phyloP scores from a whole-genome alignment of 225 moss, liverwort and hornwort species.

The Pleurozium schreberi region DNA sequence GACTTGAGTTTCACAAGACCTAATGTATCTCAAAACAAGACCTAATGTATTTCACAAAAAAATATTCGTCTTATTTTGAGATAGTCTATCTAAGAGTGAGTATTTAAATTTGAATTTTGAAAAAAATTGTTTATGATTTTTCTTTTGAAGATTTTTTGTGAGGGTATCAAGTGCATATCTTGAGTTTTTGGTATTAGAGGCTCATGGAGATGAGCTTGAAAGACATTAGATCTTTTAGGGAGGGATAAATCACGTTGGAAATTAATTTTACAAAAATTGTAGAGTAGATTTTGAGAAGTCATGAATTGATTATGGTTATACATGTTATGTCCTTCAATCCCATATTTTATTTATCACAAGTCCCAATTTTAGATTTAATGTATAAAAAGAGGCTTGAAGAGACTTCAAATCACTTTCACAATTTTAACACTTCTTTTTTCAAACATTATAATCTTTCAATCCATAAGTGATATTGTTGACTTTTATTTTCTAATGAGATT shows the following conservation, averaged over 20 bases:
- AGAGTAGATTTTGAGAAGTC: neutral
- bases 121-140: neutral
- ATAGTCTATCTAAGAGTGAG: too few relatives aligned
- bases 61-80: too few relatives aligned
- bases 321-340: neutral
- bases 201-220: neutral
- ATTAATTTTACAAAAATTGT: neutral
- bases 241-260: neutral
- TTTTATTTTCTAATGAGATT: neutral
- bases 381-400: neutral
- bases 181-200: too few relatives aligned
- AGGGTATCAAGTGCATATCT: rapidly evolving
- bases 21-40: too few relatives aligned
- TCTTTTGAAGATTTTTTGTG: neutral
- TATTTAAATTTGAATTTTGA: too few relatives aligned
- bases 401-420: neutral
- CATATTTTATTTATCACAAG: neutral
- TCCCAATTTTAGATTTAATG: neutral
- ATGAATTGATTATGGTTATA: neutral
- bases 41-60: too few relatives aligned
- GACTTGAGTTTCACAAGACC: too few relatives aligned
- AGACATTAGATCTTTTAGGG: neutral
- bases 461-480: neutral
- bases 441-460: neutral
- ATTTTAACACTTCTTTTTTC: neutral